phyloP scores from a whole-genome alignment of 257 asterid species.

The Misopates orontium region DNA sequence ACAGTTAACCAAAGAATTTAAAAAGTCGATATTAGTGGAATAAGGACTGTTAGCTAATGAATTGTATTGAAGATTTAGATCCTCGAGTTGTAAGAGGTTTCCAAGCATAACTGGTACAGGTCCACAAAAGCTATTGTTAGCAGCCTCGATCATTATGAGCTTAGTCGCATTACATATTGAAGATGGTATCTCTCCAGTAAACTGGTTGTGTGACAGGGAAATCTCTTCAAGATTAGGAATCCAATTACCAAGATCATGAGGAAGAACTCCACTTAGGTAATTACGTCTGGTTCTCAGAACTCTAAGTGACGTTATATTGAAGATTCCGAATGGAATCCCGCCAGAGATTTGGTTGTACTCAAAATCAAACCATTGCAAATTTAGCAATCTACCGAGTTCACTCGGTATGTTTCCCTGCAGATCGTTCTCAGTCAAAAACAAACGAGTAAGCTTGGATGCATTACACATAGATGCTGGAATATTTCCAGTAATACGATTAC shows the following conservation, averaged over 20 bases:
- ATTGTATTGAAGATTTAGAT: slow-evolving; percentile 34
- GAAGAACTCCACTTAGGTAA: slow-evolving; percentile 39
- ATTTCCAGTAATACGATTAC: slow-evolving; percentile 39
- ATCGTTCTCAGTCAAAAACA: slow-evolving; percentile 39
- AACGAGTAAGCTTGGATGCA: slow-evolving; percentile 32
- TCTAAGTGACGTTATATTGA: slow-evolving; percentile 43
- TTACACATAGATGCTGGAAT: slow-evolving; percentile 39
- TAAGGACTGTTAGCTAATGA: slow-evolving; percentile 29
- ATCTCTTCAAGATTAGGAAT: slow-evolving; percentile 43
- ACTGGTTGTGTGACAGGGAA: slow-evolving; percentile 42
- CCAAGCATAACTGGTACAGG: slow-evolving; percentile 41
- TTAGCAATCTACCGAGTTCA: slow-evolving; percentile 29
- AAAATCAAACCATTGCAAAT: slow-evolving; percentile 35
- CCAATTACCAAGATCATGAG: slow-evolving; percentile 42
- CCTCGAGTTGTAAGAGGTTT: slow-evolving; percentile 31
- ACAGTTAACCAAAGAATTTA: slow-evolving; percentile 38
- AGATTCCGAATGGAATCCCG: slow-evolving; percentile 30
- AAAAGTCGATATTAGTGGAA: slow-evolving; percentile 33
- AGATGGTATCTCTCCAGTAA: slow-evolving; percentile 41
- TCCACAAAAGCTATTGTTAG: slow-evolving; percentile 45
- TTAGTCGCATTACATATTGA: slow-evolving; percentile 44
- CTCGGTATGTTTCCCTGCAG: slow-evolving; percentile 37
- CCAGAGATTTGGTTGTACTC: slow-evolving; percentile 39
- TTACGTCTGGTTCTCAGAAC: slow-evolving; percentile 32
- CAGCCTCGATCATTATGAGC: slow-evolving; percentile 29